Evolutionary conservation across 306 rosid species (phyloP).

Genomic region (Datisca glomerata): DNA sequence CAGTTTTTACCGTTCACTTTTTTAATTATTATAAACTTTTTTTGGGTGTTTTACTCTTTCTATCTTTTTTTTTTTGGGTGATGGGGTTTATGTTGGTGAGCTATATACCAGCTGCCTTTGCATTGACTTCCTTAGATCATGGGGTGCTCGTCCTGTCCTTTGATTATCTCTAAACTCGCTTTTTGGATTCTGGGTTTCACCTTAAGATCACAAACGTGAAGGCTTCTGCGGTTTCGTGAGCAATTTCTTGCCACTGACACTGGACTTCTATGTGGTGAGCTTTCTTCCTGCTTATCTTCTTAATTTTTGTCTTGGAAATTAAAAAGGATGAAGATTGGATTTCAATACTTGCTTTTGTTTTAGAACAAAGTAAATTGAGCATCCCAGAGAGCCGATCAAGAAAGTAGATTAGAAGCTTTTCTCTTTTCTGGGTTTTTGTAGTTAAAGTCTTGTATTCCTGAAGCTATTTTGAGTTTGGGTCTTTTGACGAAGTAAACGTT

Average conservation of each 20-base stretch:
- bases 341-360: no score
- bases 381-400: no score
- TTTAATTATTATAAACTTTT: not conserved
- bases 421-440: conserved; percentile 1
- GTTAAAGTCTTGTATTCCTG: not conserved
- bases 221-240: not conserved
- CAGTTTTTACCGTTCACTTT: not conserved
- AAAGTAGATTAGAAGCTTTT: no score
- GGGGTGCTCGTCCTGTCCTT: conserved; percentile 24
- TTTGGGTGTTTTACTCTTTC: not conserved
- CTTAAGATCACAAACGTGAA: conserved; percentile 2
- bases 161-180: conserved; percentile 10
- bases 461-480: no score
- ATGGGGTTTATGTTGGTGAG: conserved; percentile 27
- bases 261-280: conserved; percentile 18
- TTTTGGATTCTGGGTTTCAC: conserved; percentile 6
- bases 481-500: no score
- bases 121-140: conserved; percentile 31
- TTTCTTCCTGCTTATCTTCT: conserved; percentile 1
- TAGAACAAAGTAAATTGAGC: no score
- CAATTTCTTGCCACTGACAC: conserved; percentile 3
- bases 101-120: conserved; percentile 37
- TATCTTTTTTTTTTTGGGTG: not conserved
- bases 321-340: no score
- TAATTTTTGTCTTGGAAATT: no score